Percentiles rank a stretch among this genome's conserved stretches.
Conservation (phyloP, 2,329 filamentous ascomycete genomes). For the Teratosphaeria epicoccoides region DNA sequence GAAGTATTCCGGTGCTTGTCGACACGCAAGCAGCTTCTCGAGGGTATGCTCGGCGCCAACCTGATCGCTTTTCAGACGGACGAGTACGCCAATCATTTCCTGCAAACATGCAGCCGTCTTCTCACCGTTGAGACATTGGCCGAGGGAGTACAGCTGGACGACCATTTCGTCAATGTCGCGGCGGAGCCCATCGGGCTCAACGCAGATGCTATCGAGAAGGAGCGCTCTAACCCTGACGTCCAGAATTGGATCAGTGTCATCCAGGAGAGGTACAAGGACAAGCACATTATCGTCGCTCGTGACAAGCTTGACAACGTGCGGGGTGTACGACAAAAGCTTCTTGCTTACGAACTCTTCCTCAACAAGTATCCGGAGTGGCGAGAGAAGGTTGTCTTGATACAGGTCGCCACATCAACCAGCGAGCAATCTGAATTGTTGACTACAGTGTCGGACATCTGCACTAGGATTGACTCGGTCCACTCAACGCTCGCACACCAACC, state of each 20-base stretch:
- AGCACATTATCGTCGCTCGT: constrained; percentile 81
- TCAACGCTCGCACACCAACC: constrained; percentile 87
- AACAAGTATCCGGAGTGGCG: constrained; percentile 88
- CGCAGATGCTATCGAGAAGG: constrained; percentile 54
- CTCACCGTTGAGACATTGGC: constrained; percentile 81
- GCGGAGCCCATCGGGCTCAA: constrained; percentile 86
- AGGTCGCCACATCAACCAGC: constrained; percentile 82
- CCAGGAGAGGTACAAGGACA: constrained; percentile 73
- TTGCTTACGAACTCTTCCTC: constrained; percentile 86
- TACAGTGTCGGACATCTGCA: constrained; percentile 86
- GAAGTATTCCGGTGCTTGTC: constrained; percentile 91
- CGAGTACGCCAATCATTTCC: constrained; percentile 87
- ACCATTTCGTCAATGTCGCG: constrained; percentile 83
- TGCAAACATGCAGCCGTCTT: constrained; percentile 88
- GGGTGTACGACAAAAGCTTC: constrained; percentile 83
- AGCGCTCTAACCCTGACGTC: constrained; percentile 57
- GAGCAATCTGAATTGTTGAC: constrained; percentile 82
- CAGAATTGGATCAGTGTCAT: constrained; percentile 69
- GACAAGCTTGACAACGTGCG: constrained; percentile 91
- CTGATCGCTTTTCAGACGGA: constrained; percentile 87
- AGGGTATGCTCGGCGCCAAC: constrained; percentile 88
- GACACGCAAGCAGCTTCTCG: constrained; percentile 72
- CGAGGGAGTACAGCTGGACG: constrained; percentile 80
- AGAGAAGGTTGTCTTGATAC: constrained; percentile 78
- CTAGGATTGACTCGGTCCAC: constrained; percentile 82